Percentiles rank a stretch among this genome's conserved stretches.
Conservation (phyloP, 2,329 filamentous ascomycete species). For the Colletotrichum lupini region DNA sequence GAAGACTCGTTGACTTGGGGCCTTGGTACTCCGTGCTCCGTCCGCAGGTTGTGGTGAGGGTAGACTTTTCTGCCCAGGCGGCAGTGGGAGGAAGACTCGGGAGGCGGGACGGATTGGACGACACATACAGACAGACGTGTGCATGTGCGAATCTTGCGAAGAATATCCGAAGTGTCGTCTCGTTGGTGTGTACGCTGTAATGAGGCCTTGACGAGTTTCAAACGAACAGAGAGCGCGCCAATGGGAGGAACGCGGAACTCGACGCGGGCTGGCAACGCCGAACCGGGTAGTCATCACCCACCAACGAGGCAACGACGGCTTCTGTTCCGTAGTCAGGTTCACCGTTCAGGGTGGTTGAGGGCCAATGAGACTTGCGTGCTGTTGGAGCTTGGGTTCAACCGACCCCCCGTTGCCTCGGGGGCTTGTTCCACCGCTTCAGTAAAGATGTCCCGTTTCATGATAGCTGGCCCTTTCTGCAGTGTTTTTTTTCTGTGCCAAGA, state of each 20-base stretch:
- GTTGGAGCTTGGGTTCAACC: neutral
- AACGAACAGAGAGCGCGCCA: neutral
- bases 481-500: neutral
- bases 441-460: constrained; percentile 17
- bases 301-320: neutral
- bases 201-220: neutral
- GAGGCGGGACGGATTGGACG: neutral
- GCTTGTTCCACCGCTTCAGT: neutral
- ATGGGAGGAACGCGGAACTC: constrained; percentile 3
- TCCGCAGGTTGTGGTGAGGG: neutral
- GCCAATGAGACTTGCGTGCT: neutral
- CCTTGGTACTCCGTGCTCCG: neutral
- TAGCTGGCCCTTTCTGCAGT: no score
- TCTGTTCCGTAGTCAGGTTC: neutral
- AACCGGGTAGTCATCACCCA: neutral
- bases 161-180: no score
- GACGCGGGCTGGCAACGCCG: neutral
- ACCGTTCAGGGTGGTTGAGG: neutral
- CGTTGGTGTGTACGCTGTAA: neutral
- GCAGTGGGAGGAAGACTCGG: neutral
- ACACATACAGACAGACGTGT: neutral
- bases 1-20: neutral
- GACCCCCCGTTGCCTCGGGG: no score
- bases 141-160: no score
- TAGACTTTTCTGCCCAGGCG: neutral